These are phyloP conservation scores for Fusarium torulosum DNA, from an alignment of 2,329 filamentous ascomycete species.

Conservation along the genomic window DNA sequence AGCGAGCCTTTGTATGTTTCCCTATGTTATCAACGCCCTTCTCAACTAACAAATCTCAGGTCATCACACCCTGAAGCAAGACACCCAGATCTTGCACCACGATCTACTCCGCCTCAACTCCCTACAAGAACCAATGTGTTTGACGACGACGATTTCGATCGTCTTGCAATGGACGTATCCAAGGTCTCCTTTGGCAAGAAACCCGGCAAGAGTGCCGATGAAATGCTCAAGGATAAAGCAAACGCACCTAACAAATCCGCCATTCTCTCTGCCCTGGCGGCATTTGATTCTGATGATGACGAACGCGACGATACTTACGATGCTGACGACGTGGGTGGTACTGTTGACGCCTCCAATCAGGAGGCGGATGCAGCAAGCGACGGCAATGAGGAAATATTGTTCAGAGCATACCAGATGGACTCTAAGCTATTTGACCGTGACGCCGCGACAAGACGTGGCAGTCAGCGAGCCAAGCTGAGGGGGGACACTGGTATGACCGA, in stretches of 20 bases:
- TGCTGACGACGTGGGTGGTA: conserved; percentile 88
- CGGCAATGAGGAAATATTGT: conserved; percentile 77
- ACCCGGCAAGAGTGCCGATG: conserved; percentile 75
- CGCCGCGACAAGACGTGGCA: conserved; percentile 74
- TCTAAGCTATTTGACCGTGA: conserved; percentile 78
- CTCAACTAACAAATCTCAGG: conserved; percentile 45
- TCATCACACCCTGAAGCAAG: conserved; percentile 46
- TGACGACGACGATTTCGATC: conserved; percentile 84
- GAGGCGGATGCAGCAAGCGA: conserved; percentile 63
- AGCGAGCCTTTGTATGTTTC: conserved; percentile 70
- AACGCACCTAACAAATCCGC: conserved; percentile 81
- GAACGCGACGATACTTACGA: conserved; percentile 98
- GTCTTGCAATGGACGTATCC: conserved; percentile 73
- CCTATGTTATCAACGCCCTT: not conserved
- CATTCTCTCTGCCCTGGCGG: conserved; percentile 87
- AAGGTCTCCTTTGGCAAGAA: conserved; percentile 85
- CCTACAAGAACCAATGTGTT: conserved; percentile 78
- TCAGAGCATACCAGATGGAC: conserved; percentile 75
- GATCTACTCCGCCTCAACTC: conserved; percentile 68
- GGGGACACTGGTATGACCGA: conserved; percentile 89
- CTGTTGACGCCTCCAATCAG: conserved; percentile 77
- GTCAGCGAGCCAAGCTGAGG: conserved; percentile 72
- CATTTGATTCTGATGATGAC: conserved; percentile 94
- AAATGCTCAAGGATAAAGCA: conserved; percentile 74
- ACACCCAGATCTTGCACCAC: conserved; percentile 64